Evolutionary conservation across 192 early-diverging fungal genomes (phyloP), one percentile per base, ranked within the genome.

Genomic region (Rhizophagus clarus): DNA sequence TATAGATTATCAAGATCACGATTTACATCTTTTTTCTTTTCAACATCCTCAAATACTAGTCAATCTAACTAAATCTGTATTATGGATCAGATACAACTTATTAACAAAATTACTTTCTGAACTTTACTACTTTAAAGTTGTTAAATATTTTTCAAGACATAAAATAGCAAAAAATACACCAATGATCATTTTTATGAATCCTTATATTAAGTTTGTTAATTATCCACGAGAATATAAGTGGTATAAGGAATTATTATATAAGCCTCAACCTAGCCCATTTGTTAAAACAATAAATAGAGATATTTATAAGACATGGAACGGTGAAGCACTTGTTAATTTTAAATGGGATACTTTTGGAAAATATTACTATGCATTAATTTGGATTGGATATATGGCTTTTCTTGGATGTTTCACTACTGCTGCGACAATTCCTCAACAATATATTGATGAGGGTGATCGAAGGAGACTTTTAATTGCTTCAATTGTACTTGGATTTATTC

Each of bases 311-410:
- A 37, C 31, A 15, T 71, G 31, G 32, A 45, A 32, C 45, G 69
- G 69, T 3, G 69, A 71, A 71, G 37, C 69, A 71, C 5, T 71
- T 10, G 0, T 71, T 42, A 71, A 37, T 45, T 71, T 71, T 45
- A 71, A 71, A 71, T 71, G 69, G 69, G 22, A 45, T 42, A 17
- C 40, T 24, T 71, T 10, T 71, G 69, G 69, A 28, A n/a, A 9
- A 42, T 34, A 71, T 34, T 71, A 71, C 22, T 45, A 71, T 37
- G 9, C 6, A 17, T 5, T 20, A 10, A 45, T 37, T 71, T 71
- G 69, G 34, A 1, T 8, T 15, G 20, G 1, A 12, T 71, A 10
- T 71, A 71, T 34, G 10, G 4, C 2, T 9, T 71, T 71, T 20
- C 10, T 45, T 71, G 11, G 20, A 5, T 34, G 31, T 1, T 71